These are phyloP conservation scores for Arthrocladium fulminans DNA, from an alignment of 2,329 filamentous ascomycete genomes.

Conservation along the genomic window DNA sequence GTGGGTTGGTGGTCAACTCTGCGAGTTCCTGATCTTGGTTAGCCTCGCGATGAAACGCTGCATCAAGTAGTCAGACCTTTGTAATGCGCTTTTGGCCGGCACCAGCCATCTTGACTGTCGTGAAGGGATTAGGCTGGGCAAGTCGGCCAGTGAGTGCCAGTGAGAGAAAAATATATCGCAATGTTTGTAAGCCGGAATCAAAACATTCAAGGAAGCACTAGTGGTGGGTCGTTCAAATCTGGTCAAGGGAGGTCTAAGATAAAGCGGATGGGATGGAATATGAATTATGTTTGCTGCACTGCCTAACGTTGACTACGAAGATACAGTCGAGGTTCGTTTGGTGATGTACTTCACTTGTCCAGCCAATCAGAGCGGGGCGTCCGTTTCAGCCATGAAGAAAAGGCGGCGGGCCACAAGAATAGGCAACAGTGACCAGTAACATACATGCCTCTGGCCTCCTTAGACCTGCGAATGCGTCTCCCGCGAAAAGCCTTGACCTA, in stretches of 20 bases:
- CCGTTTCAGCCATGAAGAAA: neutral
- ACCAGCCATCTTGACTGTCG: conserved; percentile 13
- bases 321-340: neutral
- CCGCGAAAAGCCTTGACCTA: too few relatives aligned
- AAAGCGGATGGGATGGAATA: too few relatives aligned
- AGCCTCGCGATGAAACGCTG: neutral
- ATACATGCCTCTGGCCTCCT: neutral
- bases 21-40: conserved; percentile 46
- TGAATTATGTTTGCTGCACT: conserved; percentile 3
- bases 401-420: neutral
- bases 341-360: neutral
- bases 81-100: conserved; percentile 37
- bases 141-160: too few relatives aligned
- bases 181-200: too few relatives aligned
- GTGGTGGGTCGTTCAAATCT: too few relatives aligned
- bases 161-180: neutral
- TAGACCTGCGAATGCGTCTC: neutral
- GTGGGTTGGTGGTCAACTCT: conserved; percentile 49
- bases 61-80: conserved; percentile 31
- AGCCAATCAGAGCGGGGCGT: conserved; percentile 1
- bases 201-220: too few relatives aligned
- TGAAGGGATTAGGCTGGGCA: neutral
- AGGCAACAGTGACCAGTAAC: neutral
- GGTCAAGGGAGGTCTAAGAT: too few relatives aligned
- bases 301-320: neutral